Evolutionary conservation across 169 alveolate genomes (phyloP), one percentile per base, ranked within the genome.

Genomic region (Plasmodium berghei): DNA sequence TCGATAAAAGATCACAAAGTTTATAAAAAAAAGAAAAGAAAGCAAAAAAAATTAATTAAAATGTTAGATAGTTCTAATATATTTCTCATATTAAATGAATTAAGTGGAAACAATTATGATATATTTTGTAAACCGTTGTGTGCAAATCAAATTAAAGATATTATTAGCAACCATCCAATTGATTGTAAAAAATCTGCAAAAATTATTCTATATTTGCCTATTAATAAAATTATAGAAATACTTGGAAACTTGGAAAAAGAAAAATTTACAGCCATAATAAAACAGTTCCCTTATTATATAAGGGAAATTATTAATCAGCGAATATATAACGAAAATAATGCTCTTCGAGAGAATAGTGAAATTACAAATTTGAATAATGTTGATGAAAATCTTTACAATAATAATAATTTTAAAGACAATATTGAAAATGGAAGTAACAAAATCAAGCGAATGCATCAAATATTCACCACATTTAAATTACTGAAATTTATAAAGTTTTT

Each of bases 361-460:
- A 2, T 34, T 34, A 34, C 6, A 2, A 34, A 34, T 34, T 3
- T 8, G 42, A 3, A 34, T 34, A 34, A 34, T 34, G 42, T 1
- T 34, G 42, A 34, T 34, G 8, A 34, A 34, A 4, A 34, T 34
- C 6, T 34, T 34, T 34, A 34, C 42, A 34, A 3, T 34, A 34
- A 34, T 34, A 34, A 34, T 4, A 34, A 34, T 34, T 4, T 0
- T 34, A 34, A 34, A 34, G 42, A 34, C 42, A 34, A 34, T 34
- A 4, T 4, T 34, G 5, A 34, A 34, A 34, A 34, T 34, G 42
- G 42, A 2, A 34, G 42, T 34, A 67, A 52, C 14, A 20, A 40
- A 58, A 46, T 83, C 24, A 83, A 34, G 66, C 54, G 22, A 61
- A 69, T 83, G 69, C 86, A 83, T 20, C 73, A 67, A 54, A 83